Percentiles rank a stretch among this genome's conserved stretches.
Evolutionary conservation across 805 yeast genomes (phyloP).

Genomic region (Lachancea cidri): DNA sequence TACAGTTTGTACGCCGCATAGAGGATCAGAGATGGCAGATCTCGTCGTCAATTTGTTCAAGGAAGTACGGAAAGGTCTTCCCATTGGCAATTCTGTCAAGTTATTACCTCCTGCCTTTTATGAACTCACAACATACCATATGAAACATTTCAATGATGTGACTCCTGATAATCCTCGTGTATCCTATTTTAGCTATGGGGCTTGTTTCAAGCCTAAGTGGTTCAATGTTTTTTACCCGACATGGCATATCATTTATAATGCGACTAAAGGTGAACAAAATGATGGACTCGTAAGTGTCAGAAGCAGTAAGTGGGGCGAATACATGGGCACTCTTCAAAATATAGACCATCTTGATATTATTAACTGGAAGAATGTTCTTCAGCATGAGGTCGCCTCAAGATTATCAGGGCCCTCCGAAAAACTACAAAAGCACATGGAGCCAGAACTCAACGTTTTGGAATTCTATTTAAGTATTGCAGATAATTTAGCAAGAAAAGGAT

Average conservation of each 20-base stretch:
- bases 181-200: constrained; percentile 79
- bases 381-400: constrained; percentile 26
- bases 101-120: constrained; percentile 43
- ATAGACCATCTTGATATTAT: constrained; percentile 85
- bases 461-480: constrained; percentile 67
- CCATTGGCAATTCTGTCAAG: constrained; percentile 7
- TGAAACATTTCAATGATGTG: constrained; percentile 48
- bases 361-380: constrained; percentile 65
- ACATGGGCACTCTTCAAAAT: constrained; percentile 68
- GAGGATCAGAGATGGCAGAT: constrained; percentile 81
- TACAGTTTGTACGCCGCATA: constrained; percentile 85
- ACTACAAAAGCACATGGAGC: constrained; percentile 30
- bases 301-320: constrained; percentile 80
- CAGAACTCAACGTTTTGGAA: constrained; percentile 57
- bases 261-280: constrained; percentile 47
- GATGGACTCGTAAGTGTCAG: constrained; percentile 83
- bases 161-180: constrained; percentile 57
- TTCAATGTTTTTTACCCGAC: constrained; percentile 56
- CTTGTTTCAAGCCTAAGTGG: constrained; percentile 59
- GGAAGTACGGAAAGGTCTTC: constrained; percentile 26
- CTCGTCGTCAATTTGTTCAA: constrained; percentile 40
- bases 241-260: constrained; percentile 54
- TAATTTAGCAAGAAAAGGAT: constrained; percentile 53
- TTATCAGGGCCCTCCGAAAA: constrained; percentile 24
- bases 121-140: constrained; percentile 57